Evolutionary conservation across 768 basidiomycete genomes (phyloP).

Genomic region (Trametes coccinea): DNA sequence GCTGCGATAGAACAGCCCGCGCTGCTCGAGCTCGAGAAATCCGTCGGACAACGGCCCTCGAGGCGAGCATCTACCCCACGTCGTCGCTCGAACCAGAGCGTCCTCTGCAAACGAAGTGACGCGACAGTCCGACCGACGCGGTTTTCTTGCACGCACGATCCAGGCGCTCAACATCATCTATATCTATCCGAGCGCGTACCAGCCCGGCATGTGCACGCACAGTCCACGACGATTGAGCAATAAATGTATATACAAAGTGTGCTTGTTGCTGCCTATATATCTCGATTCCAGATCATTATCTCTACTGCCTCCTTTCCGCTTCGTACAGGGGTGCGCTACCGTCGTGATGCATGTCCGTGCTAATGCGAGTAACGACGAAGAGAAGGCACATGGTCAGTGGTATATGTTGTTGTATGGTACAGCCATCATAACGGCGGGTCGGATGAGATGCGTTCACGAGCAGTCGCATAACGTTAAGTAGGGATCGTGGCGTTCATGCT

Average conservation of each 20-base stretch:
- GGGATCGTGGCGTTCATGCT: conserved; percentile 13
- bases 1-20: conserved; percentile 18
- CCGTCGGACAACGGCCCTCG: conserved; percentile 18
- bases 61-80: conserved; percentile 16
- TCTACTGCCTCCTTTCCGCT: conserved; percentile 6
- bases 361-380: conserved; percentile 7
- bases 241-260: conserved; percentile 7
- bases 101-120: background rate
- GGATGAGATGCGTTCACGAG: background rate
- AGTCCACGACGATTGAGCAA: background rate
- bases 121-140: conserved; percentile 11
- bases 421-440: background rate
- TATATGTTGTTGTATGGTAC: conserved; percentile 16
- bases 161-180: background rate
- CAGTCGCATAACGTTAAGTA: background rate
- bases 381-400: conserved; percentile 9
- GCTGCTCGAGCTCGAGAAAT: conserved; percentile 16
- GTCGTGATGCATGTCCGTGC: conserved; percentile 10
- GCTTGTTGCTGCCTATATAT: background rate
- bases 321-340: conserved; percentile 8
- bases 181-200: conserved; percentile 16
- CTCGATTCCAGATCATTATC: conserved; percentile 1
- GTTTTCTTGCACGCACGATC: conserved; percentile 5
- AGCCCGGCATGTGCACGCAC: background rate
- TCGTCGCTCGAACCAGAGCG: background rate